Percentiles rank a stretch among this genome's conserved stretches.
phyloP scores from a whole-genome alignment of 176 grass and related monocot species.

The maize (Zea mays) region Zm-B73-REFERENCE-NAM-5.0 NC_050100.1:215577001-215577500 shows the following conservation, averaged over 20 bases:
- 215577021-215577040: slow-evolving; percentile 69
- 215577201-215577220: slow-evolving; percentile 31
- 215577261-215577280: slow-evolving; percentile 48
- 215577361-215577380: too few relatives aligned
- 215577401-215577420: slow-evolving; percentile 52
- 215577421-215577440: slow-evolving; percentile 45
- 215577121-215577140: slow-evolving; percentile 59
- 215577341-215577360: too few relatives aligned
- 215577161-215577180: slow-evolving; percentile 84
- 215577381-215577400: too few relatives aligned
- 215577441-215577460: slow-evolving; percentile 35
- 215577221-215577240: slow-evolving; percentile 44
- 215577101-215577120: slow-evolving; percentile 70
- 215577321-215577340: too few relatives aligned
- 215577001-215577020: slow-evolving; percentile 58
- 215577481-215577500: neutral
- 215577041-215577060: slow-evolving; percentile 36
- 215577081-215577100: slow-evolving; percentile 82
- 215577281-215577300: slow-evolving; percentile 64
- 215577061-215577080: slow-evolving; percentile 69
- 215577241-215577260: slow-evolving; percentile 53
- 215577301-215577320: slow-evolving; percentile 58
- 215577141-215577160: slow-evolving; percentile 73
- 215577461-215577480: slow-evolving; percentile 33
- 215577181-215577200: slow-evolving; percentile 40